phyloP scores from a whole-genome alignment of 345 rosid species.

The Odontarrhena argentea region DNA sequence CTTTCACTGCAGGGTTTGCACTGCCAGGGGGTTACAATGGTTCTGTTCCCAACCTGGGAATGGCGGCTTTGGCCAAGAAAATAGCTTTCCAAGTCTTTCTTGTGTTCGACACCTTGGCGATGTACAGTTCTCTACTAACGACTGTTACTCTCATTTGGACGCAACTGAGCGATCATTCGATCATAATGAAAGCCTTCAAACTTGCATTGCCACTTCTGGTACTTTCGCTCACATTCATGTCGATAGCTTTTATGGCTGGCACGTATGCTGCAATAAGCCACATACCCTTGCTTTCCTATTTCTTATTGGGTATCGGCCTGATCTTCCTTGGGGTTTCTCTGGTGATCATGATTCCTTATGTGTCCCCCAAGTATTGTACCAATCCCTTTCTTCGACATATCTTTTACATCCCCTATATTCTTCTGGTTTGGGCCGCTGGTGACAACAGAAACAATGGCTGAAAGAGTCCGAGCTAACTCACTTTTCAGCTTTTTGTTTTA shows the following conservation, averaged over 20 bases:
- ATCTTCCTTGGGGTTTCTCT: slow-evolving; percentile 11
- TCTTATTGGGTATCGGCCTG: slow-evolving; percentile 21
- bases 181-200: slow-evolving; percentile 23
- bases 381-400: slow-evolving; percentile 8
- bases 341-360: slow-evolving; percentile 23
- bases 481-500: not conserved
- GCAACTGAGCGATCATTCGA: not conserved
- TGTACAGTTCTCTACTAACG: slow-evolving; percentile 16
- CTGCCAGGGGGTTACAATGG: slow-evolving; percentile 15
- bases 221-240: slow-evolving; percentile 25
- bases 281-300: slow-evolving; percentile 13
- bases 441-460: not conserved
- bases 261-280: slow-evolving; percentile 25
- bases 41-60: slow-evolving; percentile 13
- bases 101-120: slow-evolving; percentile 27
- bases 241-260: slow-evolving; percentile 32
- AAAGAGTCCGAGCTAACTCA: not conserved
- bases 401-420: slow-evolving; percentile 23
- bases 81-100: slow-evolving; percentile 15
- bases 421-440: slow-evolving; percentile 26
- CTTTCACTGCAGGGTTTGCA: slow-evolving; percentile 30
- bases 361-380: not conserved
- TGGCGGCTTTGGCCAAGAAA: slow-evolving; percentile 14
- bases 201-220: slow-evolving; percentile 15
- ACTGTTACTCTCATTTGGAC: slow-evolving; percentile 16